These are phyloP conservation scores for Digitaria exilis DNA, from an alignment of 202 grass and related monocot species.

Conservation along the genomic window DNA sequence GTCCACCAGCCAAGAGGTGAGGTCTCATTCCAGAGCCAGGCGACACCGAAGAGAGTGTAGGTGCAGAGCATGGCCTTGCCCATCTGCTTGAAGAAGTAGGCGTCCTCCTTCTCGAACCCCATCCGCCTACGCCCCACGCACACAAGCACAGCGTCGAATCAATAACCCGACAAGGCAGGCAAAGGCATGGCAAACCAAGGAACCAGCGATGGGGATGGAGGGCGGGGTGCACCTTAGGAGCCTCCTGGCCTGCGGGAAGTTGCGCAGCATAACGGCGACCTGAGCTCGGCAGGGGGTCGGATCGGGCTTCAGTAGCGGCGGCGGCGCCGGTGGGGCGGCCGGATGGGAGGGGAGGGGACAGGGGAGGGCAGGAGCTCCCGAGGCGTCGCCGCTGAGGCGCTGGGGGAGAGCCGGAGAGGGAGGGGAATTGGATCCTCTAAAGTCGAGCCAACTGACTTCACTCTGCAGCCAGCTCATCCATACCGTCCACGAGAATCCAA, in stretches of 20 bases:
- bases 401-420: too few relatives aligned
- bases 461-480: too few relatives aligned
- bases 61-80: constrained; percentile 88
- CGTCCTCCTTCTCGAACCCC: constrained; percentile 70
- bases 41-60: constrained; percentile 61
- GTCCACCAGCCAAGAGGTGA: constrained; percentile 88
- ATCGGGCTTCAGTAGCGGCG: too few relatives aligned
- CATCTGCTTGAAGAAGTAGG: constrained; percentile 84
- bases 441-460: too few relatives aligned
- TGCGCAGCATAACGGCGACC: constrained; percentile 39
- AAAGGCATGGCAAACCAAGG: neutral
- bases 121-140: constrained; percentile 49
- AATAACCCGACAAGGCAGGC: neutral
- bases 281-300: too few relatives aligned
- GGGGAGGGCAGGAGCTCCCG: too few relatives aligned
- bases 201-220: neutral
- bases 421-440: too few relatives aligned
- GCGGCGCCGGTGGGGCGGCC: too few relatives aligned
- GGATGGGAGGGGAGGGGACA: too few relatives aligned
- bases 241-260: constrained; percentile 54
- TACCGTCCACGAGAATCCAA: too few relatives aligned
- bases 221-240: constrained; percentile 61
- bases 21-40: constrained; percentile 86
- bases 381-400: too few relatives aligned
- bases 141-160: neutral